Evolutionary conservation across 1,284 basidiomycete genomes (phyloP).

Genomic region (Sporisorium graminicola): DNA sequence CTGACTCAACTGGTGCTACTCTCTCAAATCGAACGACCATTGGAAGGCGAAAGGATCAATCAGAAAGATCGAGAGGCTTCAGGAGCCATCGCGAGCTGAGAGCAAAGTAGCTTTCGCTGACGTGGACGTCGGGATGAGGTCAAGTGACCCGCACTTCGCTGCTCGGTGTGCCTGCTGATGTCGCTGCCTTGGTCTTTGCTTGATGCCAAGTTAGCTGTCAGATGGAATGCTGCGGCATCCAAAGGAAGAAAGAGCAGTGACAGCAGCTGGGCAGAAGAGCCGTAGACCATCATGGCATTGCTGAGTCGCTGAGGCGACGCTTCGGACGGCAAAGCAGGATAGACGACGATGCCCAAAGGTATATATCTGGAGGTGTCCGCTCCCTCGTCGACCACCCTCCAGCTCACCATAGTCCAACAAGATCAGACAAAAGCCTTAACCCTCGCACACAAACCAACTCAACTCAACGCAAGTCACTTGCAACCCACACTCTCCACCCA

Average conservation of each 20-base stretch:
- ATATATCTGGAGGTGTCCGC: background rate
- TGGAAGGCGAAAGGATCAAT: background rate
- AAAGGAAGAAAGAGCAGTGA: background rate
- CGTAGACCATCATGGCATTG: background rate
- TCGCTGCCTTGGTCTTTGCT: too few relatives aligned
- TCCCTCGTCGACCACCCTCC: background rate
- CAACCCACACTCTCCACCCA: background rate
- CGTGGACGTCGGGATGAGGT: background rate
- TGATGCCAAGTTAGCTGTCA: background rate
- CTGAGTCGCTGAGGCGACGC: too few relatives aligned
- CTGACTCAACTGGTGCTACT: background rate
- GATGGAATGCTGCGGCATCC: background rate
- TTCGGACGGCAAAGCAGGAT: background rate
- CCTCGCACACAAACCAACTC: slow-evolving; percentile 1
- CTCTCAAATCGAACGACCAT: background rate
- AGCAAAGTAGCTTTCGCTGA: background rate
- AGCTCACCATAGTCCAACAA: background rate
- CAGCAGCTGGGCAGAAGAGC: background rate
- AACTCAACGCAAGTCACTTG: background rate
- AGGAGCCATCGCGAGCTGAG: background rate
- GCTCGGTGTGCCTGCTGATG: background rate
- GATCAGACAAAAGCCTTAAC: background rate
- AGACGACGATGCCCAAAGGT: background rate
- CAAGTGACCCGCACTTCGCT: background rate
- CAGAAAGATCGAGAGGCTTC: slow-evolving; percentile 23